phyloP scores from a whole-genome alignment of 495 filamentous ascomycete genomes.

The Penicillium arizonense region DNA sequence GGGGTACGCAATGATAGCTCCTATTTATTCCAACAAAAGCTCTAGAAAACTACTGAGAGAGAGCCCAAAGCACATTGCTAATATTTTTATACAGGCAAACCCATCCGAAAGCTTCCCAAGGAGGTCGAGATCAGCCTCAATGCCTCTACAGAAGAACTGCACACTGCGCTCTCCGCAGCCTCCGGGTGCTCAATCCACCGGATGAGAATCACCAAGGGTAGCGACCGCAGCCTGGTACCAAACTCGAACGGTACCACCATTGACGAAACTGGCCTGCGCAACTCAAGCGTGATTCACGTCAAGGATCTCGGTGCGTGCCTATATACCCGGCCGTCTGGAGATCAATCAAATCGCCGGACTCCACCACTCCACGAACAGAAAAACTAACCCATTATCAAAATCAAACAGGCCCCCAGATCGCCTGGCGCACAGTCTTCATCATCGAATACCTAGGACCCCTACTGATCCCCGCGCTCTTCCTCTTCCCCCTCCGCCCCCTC shows the following conservation, averaged over 20 bases:
- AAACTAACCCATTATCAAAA: slow-evolving; percentile 10
- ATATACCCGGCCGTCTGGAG: not conserved
- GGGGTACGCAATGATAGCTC: slow-evolving; percentile 31
- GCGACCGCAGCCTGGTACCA: slow-evolving; percentile 67
- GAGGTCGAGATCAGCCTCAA: slow-evolving; percentile 58
- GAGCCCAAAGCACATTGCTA: not conserved
- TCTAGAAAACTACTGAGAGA: not conserved
- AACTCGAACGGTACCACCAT: slow-evolving; percentile 64
- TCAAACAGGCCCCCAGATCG: slow-evolving; percentile 76
- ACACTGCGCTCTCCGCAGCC: slow-evolving; percentile 52
- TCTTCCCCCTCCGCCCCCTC: slow-evolving; percentile 67
- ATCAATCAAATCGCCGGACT: not conserved
- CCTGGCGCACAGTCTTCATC: slow-evolving; percentile 90
- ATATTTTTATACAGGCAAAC: slow-evolving; percentile 45
- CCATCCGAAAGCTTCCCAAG: slow-evolving; percentile 70
- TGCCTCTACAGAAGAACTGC: slow-evolving; percentile 63
- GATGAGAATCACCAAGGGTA: slow-evolving; percentile 67
- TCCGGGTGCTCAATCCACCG: slow-evolving; percentile 59
- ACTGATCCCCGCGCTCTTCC: slow-evolving; percentile 74
- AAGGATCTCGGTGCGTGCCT: slow-evolving; percentile 81
- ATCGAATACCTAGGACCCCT: slow-evolving; percentile 96
- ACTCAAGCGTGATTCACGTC: slow-evolving; percentile 73
- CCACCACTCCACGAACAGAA: not conserved
- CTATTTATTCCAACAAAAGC: slow-evolving; percentile 1
- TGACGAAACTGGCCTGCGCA: slow-evolving; percentile 61